Percentiles rank a stretch among this genome's conserved stretches.
Conservation (phyloP, 768 basidiomycete species). For the Suillus alpinus region DNA sequence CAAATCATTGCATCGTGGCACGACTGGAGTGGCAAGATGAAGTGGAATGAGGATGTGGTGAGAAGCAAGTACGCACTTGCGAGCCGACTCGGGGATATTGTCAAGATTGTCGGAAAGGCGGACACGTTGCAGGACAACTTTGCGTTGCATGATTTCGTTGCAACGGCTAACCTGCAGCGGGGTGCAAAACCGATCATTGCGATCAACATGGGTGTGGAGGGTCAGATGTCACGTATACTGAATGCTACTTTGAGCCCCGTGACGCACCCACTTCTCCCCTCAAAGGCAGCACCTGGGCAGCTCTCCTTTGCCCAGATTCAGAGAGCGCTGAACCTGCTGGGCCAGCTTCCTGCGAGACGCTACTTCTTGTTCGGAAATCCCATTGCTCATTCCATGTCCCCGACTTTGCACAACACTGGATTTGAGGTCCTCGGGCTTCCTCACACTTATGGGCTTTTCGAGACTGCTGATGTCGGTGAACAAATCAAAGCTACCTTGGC, state of each 20-base stretch:
- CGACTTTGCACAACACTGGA: conserved; percentile 88
- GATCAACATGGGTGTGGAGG: conserved; percentile 88
- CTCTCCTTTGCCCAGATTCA: conserved; percentile 87
- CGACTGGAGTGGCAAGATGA: conserved; percentile 84
- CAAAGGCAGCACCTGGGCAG: conserved; percentile 90
- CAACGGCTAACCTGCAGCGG: conserved; percentile 39
- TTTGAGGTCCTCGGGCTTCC: conserved; percentile 82
- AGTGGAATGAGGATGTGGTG: conserved; percentile 71
- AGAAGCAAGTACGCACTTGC: conserved; percentile 71
- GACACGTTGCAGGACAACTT: conserved; percentile 74
- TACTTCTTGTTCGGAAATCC: conserved; percentile 92
- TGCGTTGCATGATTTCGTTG: conserved; percentile 68
- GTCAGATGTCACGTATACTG: conserved; percentile 88
- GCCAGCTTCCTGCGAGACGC: conserved; percentile 65
- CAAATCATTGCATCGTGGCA: conserved; percentile 93
- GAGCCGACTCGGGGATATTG: conserved; percentile 72
- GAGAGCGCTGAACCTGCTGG: conserved; percentile 73
- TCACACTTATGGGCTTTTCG: conserved; percentile 74
- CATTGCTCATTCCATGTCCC: conserved; percentile 87
- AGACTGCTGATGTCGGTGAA: conserved; percentile 65
- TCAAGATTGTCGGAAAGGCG: conserved; percentile 92
- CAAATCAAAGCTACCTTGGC: conserved; percentile 62
- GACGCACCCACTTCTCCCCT: conserved; percentile 84
- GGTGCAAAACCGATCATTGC: conserved; percentile 83
- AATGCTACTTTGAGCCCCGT: conserved; percentile 87